Evolutionary conservation across 768 basidiomycete genomes (phyloP).

Genomic region (Pleurotus pulmonarius): DNA sequence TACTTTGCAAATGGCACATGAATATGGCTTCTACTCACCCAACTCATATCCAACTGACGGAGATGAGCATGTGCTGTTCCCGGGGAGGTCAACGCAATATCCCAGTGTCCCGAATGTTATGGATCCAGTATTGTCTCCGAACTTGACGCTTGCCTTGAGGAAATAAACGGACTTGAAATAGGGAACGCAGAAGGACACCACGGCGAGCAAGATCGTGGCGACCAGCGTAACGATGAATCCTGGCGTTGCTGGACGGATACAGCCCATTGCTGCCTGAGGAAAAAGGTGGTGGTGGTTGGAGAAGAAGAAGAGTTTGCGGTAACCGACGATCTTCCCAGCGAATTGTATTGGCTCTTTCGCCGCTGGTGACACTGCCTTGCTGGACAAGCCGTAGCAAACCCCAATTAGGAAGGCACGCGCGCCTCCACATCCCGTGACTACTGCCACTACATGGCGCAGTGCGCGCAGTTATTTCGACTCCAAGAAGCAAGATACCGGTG

Average conservation of each 20-base stretch:
- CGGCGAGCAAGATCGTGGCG: slow-evolving; percentile 75
- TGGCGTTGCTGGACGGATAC: slow-evolving; percentile 82
- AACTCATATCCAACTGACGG: slow-evolving; percentile 86
- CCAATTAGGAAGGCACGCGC: not conserved
- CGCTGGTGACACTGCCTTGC: slow-evolving; percentile 5
- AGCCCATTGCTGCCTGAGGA: slow-evolving; percentile 39
- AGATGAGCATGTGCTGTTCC: slow-evolving; percentile 67
- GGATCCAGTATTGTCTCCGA: slow-evolving; percentile 44
- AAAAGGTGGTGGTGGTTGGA: not conserved
- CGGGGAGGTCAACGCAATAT: slow-evolving; percentile 66
- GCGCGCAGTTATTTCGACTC: too few species aligned
- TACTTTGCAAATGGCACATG: not conserved
- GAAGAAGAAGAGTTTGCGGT: not conserved
- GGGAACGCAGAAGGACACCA: slow-evolving; percentile 90
- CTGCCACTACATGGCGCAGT: too few species aligned
- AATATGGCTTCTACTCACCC: slow-evolving; percentile 43
- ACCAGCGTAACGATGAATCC: slow-evolving; percentile 80
- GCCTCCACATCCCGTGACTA: too few species aligned
- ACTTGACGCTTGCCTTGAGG: slow-evolving; percentile 66
- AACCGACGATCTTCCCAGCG: not conserved
- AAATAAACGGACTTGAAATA: slow-evolving; percentile 88
- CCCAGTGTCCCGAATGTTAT: slow-evolving; percentile 89
- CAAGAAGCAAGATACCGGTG: too few species aligned
- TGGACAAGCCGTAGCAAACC: not conserved
- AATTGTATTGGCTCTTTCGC: not conserved